These are phyloP conservation scores for Malus orientalis DNA, from an alignment of 306 rosid species.

Conservation along the genomic window DNA sequence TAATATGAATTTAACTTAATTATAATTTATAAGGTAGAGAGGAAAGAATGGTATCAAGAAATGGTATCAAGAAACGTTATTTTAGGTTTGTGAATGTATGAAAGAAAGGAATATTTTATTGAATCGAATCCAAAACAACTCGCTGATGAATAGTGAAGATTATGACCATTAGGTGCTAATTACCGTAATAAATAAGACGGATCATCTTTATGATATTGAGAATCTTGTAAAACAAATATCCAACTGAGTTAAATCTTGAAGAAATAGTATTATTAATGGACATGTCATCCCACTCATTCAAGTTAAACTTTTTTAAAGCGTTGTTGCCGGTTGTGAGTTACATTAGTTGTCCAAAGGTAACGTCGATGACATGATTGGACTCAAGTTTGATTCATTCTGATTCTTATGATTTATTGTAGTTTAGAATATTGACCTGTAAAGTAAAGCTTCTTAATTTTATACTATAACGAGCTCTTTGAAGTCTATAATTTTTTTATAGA, in stretches of 20 bases:
- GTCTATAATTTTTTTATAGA: not conserved
- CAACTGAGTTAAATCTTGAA: not conserved
- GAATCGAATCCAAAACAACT: not conserved
- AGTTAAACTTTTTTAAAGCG: no score
- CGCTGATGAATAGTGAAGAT: not conserved
- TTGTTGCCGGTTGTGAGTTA: not conserved
- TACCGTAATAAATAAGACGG: not conserved
- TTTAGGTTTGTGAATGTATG: not conserved
- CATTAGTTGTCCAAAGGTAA: not conserved
- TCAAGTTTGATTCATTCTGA: no score
- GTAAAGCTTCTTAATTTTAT: no score
- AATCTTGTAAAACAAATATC: not conserved
- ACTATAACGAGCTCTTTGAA: not conserved
- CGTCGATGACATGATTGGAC: not conserved
- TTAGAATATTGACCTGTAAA: not conserved
- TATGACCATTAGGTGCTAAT: conserved; percentile 5
- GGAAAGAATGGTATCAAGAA: not conserved
- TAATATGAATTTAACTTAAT: not conserved
- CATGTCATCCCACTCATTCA: not conserved
- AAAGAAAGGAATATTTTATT: not conserved
- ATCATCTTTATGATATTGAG: not conserved
- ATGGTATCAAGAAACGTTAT: not conserved
- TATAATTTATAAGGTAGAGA: not conserved
- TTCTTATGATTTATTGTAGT: not conserved
- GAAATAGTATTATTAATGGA: not conserved